Evolutionary conservation across 768 basidiomycete genomes (phyloP).

Genomic region (Chalciporus sphaerocephalus): DNA sequence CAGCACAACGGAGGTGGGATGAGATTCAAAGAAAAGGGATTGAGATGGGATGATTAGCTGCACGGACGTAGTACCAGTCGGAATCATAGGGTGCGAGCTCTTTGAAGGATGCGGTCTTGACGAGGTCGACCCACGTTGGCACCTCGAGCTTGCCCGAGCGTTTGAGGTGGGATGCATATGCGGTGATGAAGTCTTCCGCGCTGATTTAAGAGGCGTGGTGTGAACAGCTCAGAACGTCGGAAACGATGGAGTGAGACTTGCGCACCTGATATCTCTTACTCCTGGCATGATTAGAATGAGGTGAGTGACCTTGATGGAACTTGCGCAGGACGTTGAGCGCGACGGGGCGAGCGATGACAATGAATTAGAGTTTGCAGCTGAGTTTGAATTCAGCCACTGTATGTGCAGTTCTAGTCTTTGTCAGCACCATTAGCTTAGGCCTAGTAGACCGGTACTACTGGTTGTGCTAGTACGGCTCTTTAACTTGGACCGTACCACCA

Average conservation of each 20-base stretch:
- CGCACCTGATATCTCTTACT: slow-evolving; percentile 76
- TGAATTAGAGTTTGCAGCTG: slow-evolving; percentile 31
- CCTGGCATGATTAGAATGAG: slow-evolving; percentile 60
- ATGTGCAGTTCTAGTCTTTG: slow-evolving; percentile 42
- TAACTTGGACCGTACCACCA: too few relatives aligned
- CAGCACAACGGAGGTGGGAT: neutral
- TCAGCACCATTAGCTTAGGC: slow-evolving; percentile 33
- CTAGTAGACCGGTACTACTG: too few relatives aligned
- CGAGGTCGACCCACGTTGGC: slow-evolving; percentile 96
- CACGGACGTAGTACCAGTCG: slow-evolving; percentile 99
- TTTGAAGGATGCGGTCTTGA: slow-evolving; percentile 97
- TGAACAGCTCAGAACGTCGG: slow-evolving; percentile 17
- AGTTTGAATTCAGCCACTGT: slow-evolving; percentile 34
- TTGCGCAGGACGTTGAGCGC: slow-evolving; percentile 43
- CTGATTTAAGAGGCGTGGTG: slow-evolving; percentile 38
- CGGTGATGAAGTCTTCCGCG: slow-evolving; percentile 89
- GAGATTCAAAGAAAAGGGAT: neutral
- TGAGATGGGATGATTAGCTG: slow-evolving; percentile 57
- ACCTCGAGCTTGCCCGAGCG: slow-evolving; percentile 99
- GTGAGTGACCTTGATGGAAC: slow-evolving; percentile 43
- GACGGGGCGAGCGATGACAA: slow-evolving; percentile 48
- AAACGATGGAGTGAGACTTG: neutral
- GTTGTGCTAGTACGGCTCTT: too few relatives aligned
- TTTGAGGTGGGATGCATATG: slow-evolving; percentile 95
- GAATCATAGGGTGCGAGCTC: slow-evolving; percentile 99